Conservation (phyloP, 805 yeast genomes). For the Kuraishia hungarica region DNA sequence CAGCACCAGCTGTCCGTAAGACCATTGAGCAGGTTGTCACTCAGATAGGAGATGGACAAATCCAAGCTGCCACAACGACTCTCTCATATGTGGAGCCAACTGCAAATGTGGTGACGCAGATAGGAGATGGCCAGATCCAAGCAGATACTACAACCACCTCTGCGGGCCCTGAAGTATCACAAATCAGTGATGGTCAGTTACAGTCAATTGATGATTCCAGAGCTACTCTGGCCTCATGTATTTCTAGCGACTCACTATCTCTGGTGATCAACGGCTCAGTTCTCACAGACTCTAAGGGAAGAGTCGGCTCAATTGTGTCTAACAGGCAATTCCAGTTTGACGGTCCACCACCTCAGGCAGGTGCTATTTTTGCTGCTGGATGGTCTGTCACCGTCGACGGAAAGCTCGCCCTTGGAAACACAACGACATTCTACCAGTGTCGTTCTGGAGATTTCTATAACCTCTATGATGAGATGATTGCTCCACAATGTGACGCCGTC, state of each 20-base stretch:
- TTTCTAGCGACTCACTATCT: conserved; percentile 39
- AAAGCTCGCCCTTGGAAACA: conserved; percentile 56
- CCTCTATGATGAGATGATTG: conserved; percentile 59
- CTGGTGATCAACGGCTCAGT: conserved; percentile 43
- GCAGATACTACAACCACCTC: conserved; percentile 13
- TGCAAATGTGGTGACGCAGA: conserved; percentile 22
- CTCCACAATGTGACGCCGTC: conserved; percentile 56
- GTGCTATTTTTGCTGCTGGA: conserved; percentile 58
- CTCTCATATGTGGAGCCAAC: conserved; percentile 3
- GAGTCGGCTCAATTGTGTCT: conserved; percentile 74
- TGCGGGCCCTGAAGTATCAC: conserved; percentile 14
- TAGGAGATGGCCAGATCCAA: conserved; percentile 29
- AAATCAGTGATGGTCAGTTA: conserved; percentile 17
- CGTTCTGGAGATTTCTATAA: conserved; percentile 71
- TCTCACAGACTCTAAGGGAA: conserved; percentile 50
- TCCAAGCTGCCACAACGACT: conserved; percentile 11
- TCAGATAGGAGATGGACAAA: conserved; percentile 43
- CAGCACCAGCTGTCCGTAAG: conserved; percentile 13
- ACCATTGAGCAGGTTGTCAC: conserved; percentile 26
- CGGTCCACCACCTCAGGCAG: conserved; percentile 80
- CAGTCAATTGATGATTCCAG: conserved; percentile 5
- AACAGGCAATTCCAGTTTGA: conserved; percentile 78
- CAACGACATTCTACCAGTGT: conserved; percentile 64
- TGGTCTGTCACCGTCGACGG: conserved; percentile 49
- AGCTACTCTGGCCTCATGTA: conserved; percentile 28